Conservation (phyloP, 2,329 filamentous ascomycete species). For the Microcyclospora tardicrescens region DNA sequence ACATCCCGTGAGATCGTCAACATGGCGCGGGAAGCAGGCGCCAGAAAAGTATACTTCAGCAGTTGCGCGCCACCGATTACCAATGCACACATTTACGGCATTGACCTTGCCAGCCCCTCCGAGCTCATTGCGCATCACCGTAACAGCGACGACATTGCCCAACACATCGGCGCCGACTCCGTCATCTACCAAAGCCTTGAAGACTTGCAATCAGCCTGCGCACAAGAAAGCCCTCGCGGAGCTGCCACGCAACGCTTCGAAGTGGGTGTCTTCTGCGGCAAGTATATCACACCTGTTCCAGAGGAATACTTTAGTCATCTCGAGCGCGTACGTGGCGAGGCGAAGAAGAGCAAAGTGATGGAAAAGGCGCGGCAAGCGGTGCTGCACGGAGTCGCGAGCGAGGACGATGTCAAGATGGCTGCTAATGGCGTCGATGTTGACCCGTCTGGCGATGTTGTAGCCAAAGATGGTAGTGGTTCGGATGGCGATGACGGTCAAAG, state of each 20-base stretch:
- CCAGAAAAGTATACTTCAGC: conserved; percentile 69
- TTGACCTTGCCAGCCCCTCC: conserved; percentile 57
- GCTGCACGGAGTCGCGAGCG: conserved; percentile 47
- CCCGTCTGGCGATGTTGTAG: conserved; percentile 43
- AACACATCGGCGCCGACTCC: conserved; percentile 58
- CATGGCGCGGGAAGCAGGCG: conserved; percentile 77
- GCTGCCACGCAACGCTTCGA: conserved; percentile 57
- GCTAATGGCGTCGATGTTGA: conserved; percentile 48
- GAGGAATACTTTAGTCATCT: conserved; percentile 73
- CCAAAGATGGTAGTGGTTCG: conserved; percentile 26
- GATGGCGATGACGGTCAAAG: conserved; percentile 9
- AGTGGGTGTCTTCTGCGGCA: conserved; percentile 81
- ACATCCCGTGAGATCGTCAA: conserved; percentile 66
- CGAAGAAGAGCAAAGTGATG: conserved; percentile 52
- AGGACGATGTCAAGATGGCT: conserved; percentile 49
- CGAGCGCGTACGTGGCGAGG: conserved; percentile 57
- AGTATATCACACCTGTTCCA: conserved; percentile 69
- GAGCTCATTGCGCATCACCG: conserved; percentile 62
- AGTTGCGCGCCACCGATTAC: conserved; percentile 71
- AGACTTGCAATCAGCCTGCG: conserved; percentile 69
- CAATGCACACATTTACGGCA: conserved; percentile 77
- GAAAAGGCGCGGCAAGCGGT: conserved; percentile 53
- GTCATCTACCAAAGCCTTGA: conserved; percentile 67
- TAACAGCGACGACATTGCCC: conserved; percentile 46
- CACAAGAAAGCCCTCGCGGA: conserved; percentile 51